phyloP scores from a whole-genome alignment of 306 rosid genomes.

The Cyclanthera cordifolia region DNA sequence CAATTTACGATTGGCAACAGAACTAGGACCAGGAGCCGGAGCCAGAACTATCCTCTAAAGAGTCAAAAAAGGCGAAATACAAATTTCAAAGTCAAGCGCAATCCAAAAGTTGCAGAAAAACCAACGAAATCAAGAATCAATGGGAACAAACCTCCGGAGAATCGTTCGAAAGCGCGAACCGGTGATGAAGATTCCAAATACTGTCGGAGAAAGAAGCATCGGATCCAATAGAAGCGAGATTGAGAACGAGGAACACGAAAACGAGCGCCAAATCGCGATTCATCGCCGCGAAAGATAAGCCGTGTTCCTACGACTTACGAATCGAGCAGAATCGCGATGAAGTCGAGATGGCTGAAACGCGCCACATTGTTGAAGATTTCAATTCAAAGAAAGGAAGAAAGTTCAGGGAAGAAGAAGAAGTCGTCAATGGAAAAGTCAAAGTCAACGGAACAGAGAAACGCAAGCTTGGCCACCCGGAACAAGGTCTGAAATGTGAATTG shows the following conservation, averaged over 20 bases:
- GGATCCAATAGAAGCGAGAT: neutral
- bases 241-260: neutral
- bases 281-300: conserved; percentile 5
- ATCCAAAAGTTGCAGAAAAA: neutral
- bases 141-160: neutral
- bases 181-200: conserved; percentile 2
- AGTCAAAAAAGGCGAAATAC: neutral
- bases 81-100: neutral
- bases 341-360: neutral
- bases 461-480: neutral
- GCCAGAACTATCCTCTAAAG: neutral
- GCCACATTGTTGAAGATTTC: neutral
- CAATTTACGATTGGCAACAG: neutral
- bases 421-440: conserved; percentile 9
- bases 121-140: neutral
- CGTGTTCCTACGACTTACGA: neutral
- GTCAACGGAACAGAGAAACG: conserved; percentile 1
- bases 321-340: neutral
- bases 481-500: neutral
- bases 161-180: neutral
- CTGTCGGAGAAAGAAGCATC: neutral
- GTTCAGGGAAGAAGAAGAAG: neutral
- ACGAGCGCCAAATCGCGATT: neutral
- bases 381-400: conserved; percentile 3
- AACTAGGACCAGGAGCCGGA: conserved; percentile 5